A percentile compares a stretch with the other conserved stretches of the same genome.
phyloP scores from a whole-genome alignment of 2,329 filamentous ascomycete species.

The Xenosphaeropsis pyriputrescens region DNA sequence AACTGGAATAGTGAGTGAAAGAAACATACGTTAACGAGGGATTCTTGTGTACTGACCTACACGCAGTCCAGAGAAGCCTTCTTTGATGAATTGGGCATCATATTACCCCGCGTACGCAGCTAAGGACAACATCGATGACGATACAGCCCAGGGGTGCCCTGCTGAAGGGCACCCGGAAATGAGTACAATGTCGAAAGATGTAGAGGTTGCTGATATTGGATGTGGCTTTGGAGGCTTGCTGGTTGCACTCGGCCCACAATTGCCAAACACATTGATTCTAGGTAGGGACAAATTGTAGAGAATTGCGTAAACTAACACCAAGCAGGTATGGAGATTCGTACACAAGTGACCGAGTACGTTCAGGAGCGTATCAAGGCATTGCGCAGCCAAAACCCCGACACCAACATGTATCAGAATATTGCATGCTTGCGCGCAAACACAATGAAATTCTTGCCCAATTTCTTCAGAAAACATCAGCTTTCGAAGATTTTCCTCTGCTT shows the following conservation, averaged over 20 bases:
- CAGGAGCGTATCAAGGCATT: constrained; percentile 76
- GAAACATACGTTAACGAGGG: neutral
- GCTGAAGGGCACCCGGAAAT: constrained; percentile 4
- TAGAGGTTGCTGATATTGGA: constrained; percentile 92
- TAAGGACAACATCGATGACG: constrained; percentile 19
- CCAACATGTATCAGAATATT: constrained; percentile 63
- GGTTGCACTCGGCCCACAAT: constrained; percentile 65
- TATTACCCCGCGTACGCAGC: constrained; percentile 64
- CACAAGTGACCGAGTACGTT: constrained; percentile 81
- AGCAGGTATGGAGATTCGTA: constrained; percentile 79
- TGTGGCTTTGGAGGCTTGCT: constrained; percentile 91
- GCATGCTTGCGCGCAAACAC: constrained; percentile 83
- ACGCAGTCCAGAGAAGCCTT: constrained; percentile 59
- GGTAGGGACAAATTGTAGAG: constrained; percentile 32
- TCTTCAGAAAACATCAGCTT: constrained; percentile 72
- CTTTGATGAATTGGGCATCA: constrained; percentile 79
- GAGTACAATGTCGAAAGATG: constrained; percentile 42
- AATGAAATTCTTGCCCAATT: constrained; percentile 99
- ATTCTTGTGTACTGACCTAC: too few relatives aligned
- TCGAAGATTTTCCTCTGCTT: constrained; percentile 95
- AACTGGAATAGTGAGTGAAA: constrained; percentile 62
- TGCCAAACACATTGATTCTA: constrained; percentile 72
- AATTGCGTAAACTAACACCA: neutral
- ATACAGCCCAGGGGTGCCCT: constrained; percentile 8
- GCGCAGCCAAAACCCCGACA: constrained; percentile 43